Conservation (phyloP, 805 yeast genomes). For the Priceomyces melissophilus region DNA sequence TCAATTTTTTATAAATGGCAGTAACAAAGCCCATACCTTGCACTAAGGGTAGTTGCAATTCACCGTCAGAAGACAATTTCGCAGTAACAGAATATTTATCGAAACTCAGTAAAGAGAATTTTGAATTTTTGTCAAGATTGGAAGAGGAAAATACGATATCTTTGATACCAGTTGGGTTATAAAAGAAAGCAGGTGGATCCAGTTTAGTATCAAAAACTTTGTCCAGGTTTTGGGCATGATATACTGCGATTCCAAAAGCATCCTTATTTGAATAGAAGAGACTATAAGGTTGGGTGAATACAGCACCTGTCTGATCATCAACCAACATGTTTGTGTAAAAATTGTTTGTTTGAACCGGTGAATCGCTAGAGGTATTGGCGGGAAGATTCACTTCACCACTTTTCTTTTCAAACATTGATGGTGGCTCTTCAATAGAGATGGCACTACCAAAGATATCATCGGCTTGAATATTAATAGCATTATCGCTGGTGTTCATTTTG, state of each 20-base stretch:
- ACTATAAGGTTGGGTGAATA: conserved; percentile 16
- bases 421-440: conserved; percentile 12
- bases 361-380: conserved; percentile 6
- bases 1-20: conserved; percentile 42
- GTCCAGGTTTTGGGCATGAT: conserved; percentile 12
- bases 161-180: conserved; percentile 14
- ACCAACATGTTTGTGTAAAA: conserved; percentile 14
- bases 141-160: conserved; percentile 8
- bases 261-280: conserved; percentile 8
- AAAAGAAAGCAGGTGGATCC: conserved; percentile 11
- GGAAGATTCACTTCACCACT: conserved; percentile 13
- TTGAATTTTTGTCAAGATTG: conserved; percentile 2
- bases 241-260: conserved; percentile 8
- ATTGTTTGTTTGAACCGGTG: conserved; percentile 15
- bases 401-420: conserved; percentile 10
- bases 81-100: conserved; percentile 14
- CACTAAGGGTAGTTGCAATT: conserved; percentile 43
- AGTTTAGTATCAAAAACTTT: conserved; percentile 11
- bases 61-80: conserved; percentile 5
- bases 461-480: neutral
- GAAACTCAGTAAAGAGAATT: conserved; percentile 6
- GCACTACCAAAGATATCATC: conserved; percentile 12
- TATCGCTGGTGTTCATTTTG: neutral
- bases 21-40: conserved; percentile 81
- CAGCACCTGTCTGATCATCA: conserved; percentile 10